Conservation (phyloP, 2,329 filamentous ascomycete genomes). For the Phaeoacremonium minimum region DNA sequence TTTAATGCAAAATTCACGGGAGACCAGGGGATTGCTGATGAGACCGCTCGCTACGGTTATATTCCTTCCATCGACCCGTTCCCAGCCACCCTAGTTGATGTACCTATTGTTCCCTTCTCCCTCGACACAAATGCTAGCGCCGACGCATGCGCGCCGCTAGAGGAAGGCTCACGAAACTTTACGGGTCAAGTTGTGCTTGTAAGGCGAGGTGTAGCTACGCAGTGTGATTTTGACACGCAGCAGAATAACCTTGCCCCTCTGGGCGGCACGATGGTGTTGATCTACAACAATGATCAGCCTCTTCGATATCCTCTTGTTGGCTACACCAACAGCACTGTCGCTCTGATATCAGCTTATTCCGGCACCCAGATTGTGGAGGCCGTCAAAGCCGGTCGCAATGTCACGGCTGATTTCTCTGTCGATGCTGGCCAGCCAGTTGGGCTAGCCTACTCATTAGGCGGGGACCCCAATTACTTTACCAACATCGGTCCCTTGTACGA, state of each 20-base stretch:
- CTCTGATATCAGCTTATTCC: conserved; percentile 16
- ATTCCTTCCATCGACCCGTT: conserved; percentile 7
- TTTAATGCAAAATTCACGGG: conserved; percentile 7
- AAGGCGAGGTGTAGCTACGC: conserved; percentile 26
- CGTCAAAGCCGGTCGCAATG: conserved; percentile 19
- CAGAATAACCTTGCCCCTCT: conserved; percentile 22
- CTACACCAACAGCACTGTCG: conserved; percentile 10
- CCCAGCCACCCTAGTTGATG: conserved; percentile 10
- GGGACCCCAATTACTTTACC: conserved; percentile 31
- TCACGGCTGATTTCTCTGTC: conserved; percentile 19
- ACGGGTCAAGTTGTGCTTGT: conserved; percentile 34
- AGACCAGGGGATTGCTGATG: conserved; percentile 3
- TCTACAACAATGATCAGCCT: conserved; percentile 23
- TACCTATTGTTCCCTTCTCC: conserved; percentile 17
- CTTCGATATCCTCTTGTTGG: conserved; percentile 10
- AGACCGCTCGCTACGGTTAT: conserved; percentile 10
- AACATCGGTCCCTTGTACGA: conserved; percentile 39
- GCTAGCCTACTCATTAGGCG: conserved; percentile 16
- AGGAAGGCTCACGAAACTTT: conserved; percentile 30
- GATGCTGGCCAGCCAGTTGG: conserved; percentile 4
- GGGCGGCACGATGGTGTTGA: conserved; percentile 21
- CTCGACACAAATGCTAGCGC: conserved; percentile 12
- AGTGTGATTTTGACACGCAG: conserved; percentile 15
- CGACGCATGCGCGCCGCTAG: conserved; percentile 34
- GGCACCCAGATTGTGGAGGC: conserved; percentile 24